Evolutionary conservation across 73 alveolate species (phyloP).

Genomic region (Tetrahymena malaccensis): DNA sequence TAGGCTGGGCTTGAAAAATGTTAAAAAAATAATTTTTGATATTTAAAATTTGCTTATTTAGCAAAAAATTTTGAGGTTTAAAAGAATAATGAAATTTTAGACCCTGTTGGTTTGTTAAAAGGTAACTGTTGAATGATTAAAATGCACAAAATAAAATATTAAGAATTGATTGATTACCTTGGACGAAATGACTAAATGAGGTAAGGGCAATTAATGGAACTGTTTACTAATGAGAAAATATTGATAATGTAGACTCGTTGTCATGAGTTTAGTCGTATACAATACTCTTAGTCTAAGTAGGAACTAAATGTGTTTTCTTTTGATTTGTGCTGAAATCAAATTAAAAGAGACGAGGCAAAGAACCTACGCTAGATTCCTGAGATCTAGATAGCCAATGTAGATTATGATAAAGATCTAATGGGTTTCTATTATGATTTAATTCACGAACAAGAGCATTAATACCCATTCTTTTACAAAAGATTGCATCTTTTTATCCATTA

Average conservation of each 20-base stretch:
- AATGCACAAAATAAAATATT: too few species aligned
- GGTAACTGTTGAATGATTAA: too few species aligned
- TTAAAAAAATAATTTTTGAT: too few species aligned
- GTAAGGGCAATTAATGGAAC: constrained; percentile 70
- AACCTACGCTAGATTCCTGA: neutral
- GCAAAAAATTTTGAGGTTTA: too few species aligned
- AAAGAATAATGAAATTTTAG: too few species aligned
- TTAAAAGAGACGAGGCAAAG: constrained; percentile 3
- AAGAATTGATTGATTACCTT: neutral
- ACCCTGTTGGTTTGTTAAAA: too few species aligned
- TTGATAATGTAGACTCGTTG: constrained; percentile 73
- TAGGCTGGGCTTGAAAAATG: too few species aligned
- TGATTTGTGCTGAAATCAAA: neutral
- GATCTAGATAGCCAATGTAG: neutral
- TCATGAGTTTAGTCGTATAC: constrained; percentile 94
- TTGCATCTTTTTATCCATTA: constrained; percentile 73
- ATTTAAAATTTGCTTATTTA: too few species aligned
- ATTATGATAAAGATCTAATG: neutral
- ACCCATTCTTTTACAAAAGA: constrained; percentile 71
- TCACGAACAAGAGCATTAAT: constrained; percentile 88
- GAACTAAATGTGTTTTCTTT: neutral
- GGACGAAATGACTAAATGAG: constrained; percentile 64
- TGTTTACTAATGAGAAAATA: constrained; percentile 59
- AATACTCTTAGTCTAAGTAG: constrained; percentile 23
- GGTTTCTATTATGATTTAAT: constrained; percentile 32